Evolutionary conservation across 169 alveolate species (phyloP).

Genomic region (Plasmodium vivax): DNA sequence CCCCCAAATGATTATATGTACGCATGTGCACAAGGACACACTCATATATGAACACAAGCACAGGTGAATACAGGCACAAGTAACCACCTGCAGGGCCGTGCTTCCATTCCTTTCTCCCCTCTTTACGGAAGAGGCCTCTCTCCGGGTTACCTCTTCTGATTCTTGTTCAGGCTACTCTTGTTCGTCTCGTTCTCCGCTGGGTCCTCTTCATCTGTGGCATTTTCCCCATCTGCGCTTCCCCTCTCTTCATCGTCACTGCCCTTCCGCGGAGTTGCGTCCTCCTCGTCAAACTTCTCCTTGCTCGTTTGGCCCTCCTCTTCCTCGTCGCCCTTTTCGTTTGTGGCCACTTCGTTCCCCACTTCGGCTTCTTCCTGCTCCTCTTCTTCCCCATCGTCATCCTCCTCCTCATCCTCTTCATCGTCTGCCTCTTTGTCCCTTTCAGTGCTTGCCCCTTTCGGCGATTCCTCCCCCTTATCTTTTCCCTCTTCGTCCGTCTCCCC

Average conservation of each 20-base stretch:
- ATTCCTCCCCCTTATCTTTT: conserved; percentile 15
- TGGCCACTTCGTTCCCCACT: background rate
- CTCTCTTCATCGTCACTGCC: conserved; percentile 11
- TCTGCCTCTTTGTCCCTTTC: background rate
- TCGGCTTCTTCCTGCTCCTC: background rate
- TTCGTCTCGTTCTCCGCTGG: background rate
- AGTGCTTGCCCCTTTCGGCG: background rate
- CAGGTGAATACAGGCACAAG: background rate
- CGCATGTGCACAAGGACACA: background rate
- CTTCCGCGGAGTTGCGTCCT: background rate
- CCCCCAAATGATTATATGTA: background rate
- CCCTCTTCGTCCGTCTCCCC: conserved; percentile 7
- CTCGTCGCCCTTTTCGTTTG: background rate
- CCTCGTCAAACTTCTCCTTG: conserved; percentile 16
- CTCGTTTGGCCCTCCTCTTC: background rate
- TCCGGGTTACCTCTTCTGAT: conserved; percentile 42
- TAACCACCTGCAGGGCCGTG: background rate
- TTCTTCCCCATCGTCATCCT: background rate
- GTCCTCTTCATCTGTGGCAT: background rate
- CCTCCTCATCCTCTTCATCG: background rate
- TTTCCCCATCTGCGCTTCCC: background rate
- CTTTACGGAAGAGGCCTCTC: background rate
- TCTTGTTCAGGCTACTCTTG: conserved; percentile 31
- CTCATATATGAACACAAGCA: background rate
- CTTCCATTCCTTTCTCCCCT: background rate